Evolutionary conservation across 805 yeast genomes (phyloP).

Genomic region (Zygotorulaspora danielsina): DNA sequence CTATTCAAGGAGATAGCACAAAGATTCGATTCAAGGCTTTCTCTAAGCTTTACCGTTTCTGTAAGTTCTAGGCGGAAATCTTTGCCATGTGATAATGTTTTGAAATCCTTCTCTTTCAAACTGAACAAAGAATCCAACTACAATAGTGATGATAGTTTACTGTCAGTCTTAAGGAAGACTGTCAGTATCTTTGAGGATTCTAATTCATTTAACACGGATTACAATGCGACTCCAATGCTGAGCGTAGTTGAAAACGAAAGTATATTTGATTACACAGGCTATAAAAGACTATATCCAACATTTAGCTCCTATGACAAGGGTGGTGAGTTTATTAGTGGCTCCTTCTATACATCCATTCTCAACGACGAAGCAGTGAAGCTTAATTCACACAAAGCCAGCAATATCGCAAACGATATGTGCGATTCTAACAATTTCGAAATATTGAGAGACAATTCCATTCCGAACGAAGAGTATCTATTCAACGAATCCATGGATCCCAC

Average conservation of each 20-base stretch:
- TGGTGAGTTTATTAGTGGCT: constrained; percentile 34
- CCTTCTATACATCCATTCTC: constrained; percentile 31
- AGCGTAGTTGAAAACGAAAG: constrained; percentile 29
- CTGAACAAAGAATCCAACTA: constrained; percentile 6
- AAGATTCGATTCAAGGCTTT: constrained; percentile 13
- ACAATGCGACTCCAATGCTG: constrained; percentile 21
- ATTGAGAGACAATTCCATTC: constrained; percentile 1
- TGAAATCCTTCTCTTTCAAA: constrained; percentile 27
- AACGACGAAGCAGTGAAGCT: constrained; percentile 1
- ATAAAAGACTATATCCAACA: constrained; percentile 28
- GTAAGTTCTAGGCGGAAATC: constrained; percentile 17
- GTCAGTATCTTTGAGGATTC: constrained; percentile 21
- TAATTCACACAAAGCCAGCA: neutral
- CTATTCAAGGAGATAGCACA: constrained; percentile 32
- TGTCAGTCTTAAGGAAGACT: constrained; percentile 6
- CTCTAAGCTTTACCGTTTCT: constrained; percentile 14
- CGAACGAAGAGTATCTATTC: constrained; percentile 10
- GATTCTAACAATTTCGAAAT: constrained; percentile 1
- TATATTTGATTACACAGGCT: constrained; percentile 34
- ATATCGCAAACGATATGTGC: neutral
- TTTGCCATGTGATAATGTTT: constrained; percentile 15
- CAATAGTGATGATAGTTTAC: neutral
- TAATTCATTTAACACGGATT: constrained; percentile 22
- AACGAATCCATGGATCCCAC: constrained; percentile 9
- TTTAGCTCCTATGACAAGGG: constrained; percentile 32